These are phyloP conservation scores for Lodderomyces jiufengensis DNA, from an alignment of 1,139 yeast species.

Conservation along the genomic window DNA sequence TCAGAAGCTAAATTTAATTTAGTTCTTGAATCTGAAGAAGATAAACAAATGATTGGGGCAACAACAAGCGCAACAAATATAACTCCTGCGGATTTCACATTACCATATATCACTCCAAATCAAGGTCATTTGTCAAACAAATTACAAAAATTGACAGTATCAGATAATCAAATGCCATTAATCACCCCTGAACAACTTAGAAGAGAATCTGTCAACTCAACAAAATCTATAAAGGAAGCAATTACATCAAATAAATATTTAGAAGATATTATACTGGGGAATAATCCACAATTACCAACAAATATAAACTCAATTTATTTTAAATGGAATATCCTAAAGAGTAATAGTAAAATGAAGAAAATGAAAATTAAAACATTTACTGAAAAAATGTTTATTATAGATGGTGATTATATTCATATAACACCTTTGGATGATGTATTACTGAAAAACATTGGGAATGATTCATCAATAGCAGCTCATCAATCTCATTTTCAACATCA, in stretches of 20 bases:
- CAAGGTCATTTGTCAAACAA: conserved; percentile 22
- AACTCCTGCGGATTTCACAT: conserved; percentile 29
- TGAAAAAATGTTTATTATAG: conserved; percentile 81
- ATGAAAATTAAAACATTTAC: conserved; percentile 55
- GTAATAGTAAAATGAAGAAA: conserved; percentile 78
- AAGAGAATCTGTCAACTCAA: conserved; percentile 5
- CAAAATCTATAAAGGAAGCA: conserved; percentile 8
- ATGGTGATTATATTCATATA: conserved; percentile 89
- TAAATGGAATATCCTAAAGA: conserved; percentile 79
- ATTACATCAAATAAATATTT: conserved; percentile 25
- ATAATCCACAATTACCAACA: conserved; percentile 32
- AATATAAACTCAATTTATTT: conserved; percentile 40
- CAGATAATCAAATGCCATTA: conserved; percentile 2
- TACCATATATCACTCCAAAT: conserved; percentile 27
- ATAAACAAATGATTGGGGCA: conserved; percentile 9
- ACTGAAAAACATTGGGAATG: conserved; percentile 38
- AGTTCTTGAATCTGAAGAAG: conserved; percentile 7
- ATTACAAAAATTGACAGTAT: conserved; percentile 12
- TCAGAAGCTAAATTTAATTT: conserved; percentile 11
- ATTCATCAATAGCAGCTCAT: conserved; percentile 12
- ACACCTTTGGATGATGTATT: conserved; percentile 67
- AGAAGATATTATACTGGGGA: conserved; percentile 36
- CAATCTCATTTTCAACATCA: conserved; percentile 21
- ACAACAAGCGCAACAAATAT: conserved; percentile 14
- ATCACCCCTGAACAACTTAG: conserved; percentile 1